Conservation (phyloP, 1,284 basidiomycete genomes). For the Rhodofomes roseus region DNA sequence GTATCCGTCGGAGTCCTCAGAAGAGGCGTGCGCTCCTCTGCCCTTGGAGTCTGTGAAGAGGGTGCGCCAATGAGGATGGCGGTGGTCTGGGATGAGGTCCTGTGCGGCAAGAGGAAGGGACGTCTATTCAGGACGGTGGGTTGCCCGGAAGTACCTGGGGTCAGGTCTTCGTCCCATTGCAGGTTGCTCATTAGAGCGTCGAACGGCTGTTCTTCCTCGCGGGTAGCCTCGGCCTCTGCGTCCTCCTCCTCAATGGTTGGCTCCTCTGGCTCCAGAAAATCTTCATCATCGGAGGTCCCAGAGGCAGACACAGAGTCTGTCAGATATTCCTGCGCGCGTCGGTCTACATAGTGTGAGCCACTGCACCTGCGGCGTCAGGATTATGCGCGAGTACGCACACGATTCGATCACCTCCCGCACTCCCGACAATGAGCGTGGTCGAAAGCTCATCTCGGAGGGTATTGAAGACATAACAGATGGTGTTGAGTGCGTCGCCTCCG, state of each 20-base stretch:
- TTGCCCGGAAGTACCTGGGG: conserved; percentile 16
- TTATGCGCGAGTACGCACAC: conserved; percentile 36
- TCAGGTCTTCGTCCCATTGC: conserved; percentile 43
- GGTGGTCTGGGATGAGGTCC: conserved; percentile 6
- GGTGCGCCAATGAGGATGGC: conserved; percentile 3
- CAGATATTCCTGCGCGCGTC: conserved; percentile 57
- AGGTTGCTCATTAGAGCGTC: conserved; percentile 36
- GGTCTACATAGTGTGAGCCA: conserved; percentile 40
- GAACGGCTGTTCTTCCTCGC: conserved; percentile 22
- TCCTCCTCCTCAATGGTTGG: conserved; percentile 30
- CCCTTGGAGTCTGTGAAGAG: conserved; percentile 7
- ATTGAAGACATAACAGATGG: conserved; percentile 35
- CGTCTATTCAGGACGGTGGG: background rate
- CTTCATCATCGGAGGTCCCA: conserved; percentile 34
- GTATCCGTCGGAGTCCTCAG: conserved; percentile 39
- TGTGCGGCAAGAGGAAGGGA: conserved; percentile 2
- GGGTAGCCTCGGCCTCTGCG: conserved; percentile 22
- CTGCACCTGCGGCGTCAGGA: conserved; percentile 25
- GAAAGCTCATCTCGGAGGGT: conserved; percentile 43
- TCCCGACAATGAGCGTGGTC: conserved; percentile 47
- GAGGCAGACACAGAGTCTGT: conserved; percentile 54
- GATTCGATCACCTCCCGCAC: conserved; percentile 49
- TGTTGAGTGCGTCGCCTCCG: background rate
- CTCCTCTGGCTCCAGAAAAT: conserved; percentile 28
- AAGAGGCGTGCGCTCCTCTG: conserved; percentile 37